phyloP scores from a whole-genome alignment of 371 early-diverging fungal species.

The Aphelidium insulamus region DNA sequence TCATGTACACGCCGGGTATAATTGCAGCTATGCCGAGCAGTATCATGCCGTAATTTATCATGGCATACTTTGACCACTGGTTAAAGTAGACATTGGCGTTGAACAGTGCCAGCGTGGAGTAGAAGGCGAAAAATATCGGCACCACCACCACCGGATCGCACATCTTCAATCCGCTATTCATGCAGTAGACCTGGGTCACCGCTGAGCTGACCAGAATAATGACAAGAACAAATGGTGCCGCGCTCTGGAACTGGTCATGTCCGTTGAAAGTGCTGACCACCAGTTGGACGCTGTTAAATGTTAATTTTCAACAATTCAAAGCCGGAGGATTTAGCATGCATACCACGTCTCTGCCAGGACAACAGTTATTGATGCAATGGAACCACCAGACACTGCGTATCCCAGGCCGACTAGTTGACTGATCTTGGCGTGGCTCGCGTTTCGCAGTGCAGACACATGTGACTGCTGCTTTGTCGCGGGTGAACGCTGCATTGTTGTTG shows the following conservation, averaged over 20 bases:
- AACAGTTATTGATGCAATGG: too few species aligned
- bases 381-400: too few species aligned
- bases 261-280: constrained; percentile 24
- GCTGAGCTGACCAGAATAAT: constrained; percentile 29
- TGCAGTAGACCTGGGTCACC: constrained; percentile 38
- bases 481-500: too few species aligned
- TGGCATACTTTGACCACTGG: too few species aligned
- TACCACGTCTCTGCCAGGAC: too few species aligned
- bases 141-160: constrained; percentile 40
- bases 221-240: constrained; percentile 27
- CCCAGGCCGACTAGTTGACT: too few species aligned
- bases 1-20: constrained; percentile 25
- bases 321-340: too few species aligned
- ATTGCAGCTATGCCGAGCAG: constrained; percentile 28
- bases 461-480: too few species aligned
- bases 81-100: constrained; percentile 39
- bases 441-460: too few species aligned
- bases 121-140: constrained; percentile 42
- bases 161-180: constrained; percentile 35
- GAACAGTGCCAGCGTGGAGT: constrained; percentile 33
- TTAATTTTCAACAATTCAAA: too few species aligned
- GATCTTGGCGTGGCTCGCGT: too few species aligned
- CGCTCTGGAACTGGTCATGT: constrained; percentile 36
- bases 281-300: constrained; percentile 20
- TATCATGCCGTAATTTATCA: constrained; percentile 23